phyloP scores from a whole-genome alignment of 768 basidiomycete genomes.

The Kwoniella sp. region DNA sequence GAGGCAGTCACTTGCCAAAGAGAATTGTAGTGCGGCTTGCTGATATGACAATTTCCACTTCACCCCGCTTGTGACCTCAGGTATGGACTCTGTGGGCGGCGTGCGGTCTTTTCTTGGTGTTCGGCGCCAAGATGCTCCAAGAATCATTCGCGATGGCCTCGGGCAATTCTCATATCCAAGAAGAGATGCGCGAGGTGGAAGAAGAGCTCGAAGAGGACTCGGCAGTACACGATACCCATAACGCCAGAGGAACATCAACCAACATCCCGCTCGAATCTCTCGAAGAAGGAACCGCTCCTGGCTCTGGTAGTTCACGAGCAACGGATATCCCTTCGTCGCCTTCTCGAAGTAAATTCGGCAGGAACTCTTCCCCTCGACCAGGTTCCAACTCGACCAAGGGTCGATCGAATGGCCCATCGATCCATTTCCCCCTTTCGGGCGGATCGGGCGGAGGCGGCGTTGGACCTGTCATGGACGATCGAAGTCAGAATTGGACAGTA shows the following conservation, averaged over 20 bases:
- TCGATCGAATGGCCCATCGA: slow-evolving; percentile 14
- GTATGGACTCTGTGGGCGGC: slow-evolving; percentile 60
- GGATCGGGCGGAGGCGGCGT: slow-evolving; percentile 16
- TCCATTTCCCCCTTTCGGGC: slow-evolving; percentile 29
- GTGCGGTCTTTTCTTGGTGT: slow-evolving; percentile 80
- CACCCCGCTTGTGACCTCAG: too few species aligned
- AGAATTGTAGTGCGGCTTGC: too few species aligned
- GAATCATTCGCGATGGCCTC: slow-evolving; percentile 79
- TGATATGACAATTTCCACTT: too few species aligned
- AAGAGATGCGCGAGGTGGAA: slow-evolving; percentile 94
- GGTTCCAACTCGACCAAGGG: background rate
- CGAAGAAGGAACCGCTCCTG: slow-evolving; percentile 65
- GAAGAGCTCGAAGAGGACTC: slow-evolving; percentile 86
- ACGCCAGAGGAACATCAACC: slow-evolving; percentile 24
- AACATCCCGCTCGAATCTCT: slow-evolving; percentile 70
- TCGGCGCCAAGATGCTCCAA: slow-evolving; percentile 84
- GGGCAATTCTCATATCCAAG: slow-evolving; percentile 78
- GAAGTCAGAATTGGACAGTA: slow-evolving; percentile 26
- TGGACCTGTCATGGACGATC: slow-evolving; percentile 17
- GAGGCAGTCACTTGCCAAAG: too few species aligned
- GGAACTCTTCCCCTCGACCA: slow-evolving; percentile 10
- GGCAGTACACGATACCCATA: slow-evolving; percentile 58
- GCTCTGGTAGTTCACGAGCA: background rate
- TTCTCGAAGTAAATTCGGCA: slow-evolving; percentile 12
- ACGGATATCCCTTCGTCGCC: slow-evolving; percentile 13